Evolutionary conservation across 495 filamentous ascomycete species (phyloP).

Genomic region (Aspergillus sclerotiicarbonarius): DNA sequence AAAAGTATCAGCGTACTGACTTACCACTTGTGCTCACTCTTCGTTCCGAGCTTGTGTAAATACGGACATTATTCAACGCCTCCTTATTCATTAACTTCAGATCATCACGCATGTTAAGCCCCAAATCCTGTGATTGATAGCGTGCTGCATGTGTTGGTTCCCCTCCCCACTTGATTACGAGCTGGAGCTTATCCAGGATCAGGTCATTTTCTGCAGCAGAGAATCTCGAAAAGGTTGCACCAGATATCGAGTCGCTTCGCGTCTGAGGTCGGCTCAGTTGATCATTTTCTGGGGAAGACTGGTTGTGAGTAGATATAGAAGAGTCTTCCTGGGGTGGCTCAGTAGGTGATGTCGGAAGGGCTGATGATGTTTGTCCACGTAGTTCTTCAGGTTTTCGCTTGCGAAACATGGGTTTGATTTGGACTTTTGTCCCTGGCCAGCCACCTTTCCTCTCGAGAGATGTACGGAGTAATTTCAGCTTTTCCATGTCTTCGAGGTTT

Average conservation of each 20-base stretch:
- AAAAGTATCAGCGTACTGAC: conserved; percentile 18
- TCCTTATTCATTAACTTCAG: conserved; percentile 90
- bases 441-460: conserved; percentile 87
- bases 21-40: conserved; percentile 85
- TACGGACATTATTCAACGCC: conserved; percentile 80
- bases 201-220: conserved; percentile 87
- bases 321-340: conserved; percentile 23
- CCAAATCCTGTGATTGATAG: conserved; percentile 92
- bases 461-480: conserved; percentile 78
- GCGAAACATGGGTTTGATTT: conserved; percentile 98
- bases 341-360: conserved; percentile 5
- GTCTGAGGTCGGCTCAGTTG: conserved; percentile 43
- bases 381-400: conserved; percentile 67
- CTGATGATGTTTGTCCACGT: conserved; percentile 23
- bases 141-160: conserved; percentile 96
- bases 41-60: conserved; percentile 93
- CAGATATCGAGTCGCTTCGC: conserved; percentile 79
- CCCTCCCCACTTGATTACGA: conserved; percentile 98
- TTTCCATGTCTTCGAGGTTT: conserved; percentile 78
- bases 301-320: conserved; percentile 18
- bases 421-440: conserved; percentile 95
- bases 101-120: conserved; percentile 93
- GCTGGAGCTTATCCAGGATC: conserved; percentile 88
- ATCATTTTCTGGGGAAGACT: conserved; percentile 23
- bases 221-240: conserved; percentile 82